phyloP scores from a whole-genome alignment of 108 stramenopile species.

The Bacterosira constricta region DNA sequence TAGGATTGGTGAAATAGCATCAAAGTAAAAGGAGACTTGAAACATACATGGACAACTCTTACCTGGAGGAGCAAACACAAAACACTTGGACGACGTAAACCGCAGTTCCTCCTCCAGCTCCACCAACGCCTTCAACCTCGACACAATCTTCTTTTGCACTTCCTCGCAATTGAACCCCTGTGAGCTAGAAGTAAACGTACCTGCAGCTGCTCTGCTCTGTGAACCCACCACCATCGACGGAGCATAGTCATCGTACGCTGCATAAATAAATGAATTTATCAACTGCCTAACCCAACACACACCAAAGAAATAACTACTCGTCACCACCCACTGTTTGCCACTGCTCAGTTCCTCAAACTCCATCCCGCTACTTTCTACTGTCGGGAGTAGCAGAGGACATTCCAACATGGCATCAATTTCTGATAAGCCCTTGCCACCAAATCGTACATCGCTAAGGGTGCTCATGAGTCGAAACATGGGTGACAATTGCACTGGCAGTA shows the following conservation, averaged over 20 bases:
- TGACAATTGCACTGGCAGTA: slow-evolving; percentile 34
- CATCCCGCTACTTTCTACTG: slow-evolving; percentile 17
- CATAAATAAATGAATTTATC: slow-evolving; percentile 51
- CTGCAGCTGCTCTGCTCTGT: not conserved
- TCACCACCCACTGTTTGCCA: slow-evolving; percentile 32
- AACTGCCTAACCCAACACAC: slow-evolving; percentile 51
- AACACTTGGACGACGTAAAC: slow-evolving; percentile 43
- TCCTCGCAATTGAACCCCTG: slow-evolving; percentile 25
- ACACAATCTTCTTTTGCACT: slow-evolving; percentile 35
- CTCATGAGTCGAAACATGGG: slow-evolving; percentile 50
- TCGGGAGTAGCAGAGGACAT: slow-evolving; percentile 43
- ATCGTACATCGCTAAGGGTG: slow-evolving; percentile 31
- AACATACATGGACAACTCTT: not conserved
- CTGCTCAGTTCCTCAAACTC: slow-evolving; percentile 39
- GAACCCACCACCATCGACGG: not conserved
- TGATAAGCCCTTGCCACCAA: slow-evolving; percentile 32
- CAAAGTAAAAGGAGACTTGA: not conserved
- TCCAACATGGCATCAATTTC: slow-evolving; percentile 55
- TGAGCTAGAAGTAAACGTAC: slow-evolving; percentile 19
- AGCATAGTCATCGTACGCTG: slow-evolving; percentile 1
- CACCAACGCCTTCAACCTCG: slow-evolving; percentile 35
- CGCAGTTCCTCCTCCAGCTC: slow-evolving; percentile 52
- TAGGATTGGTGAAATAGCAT: too few relatives aligned
- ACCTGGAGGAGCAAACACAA: slow-evolving; percentile 48
- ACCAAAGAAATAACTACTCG: slow-evolving; percentile 46